Evolutionary conservation across 2,329 filamentous ascomycete genomes (phyloP).

Genomic region (Ceratocystis variospora): DNA sequence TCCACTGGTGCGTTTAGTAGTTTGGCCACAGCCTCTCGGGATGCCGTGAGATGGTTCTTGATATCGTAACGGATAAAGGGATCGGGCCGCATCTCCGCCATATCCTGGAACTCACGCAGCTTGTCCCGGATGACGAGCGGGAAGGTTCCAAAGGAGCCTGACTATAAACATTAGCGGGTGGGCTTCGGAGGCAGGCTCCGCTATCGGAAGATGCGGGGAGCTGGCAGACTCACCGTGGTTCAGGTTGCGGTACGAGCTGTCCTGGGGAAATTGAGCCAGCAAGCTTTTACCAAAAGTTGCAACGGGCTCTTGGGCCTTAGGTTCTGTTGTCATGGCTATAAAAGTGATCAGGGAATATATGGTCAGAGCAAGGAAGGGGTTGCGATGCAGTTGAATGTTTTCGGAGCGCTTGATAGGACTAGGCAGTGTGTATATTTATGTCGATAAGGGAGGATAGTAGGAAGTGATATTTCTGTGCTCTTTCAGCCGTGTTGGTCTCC

Average conservation of each 20-base stretch:
- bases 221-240: slow-evolving; percentile 52
- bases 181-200: not conserved
- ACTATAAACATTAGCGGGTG: slow-evolving; percentile 11
- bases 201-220: slow-evolving; percentile 1
- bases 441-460: no score
- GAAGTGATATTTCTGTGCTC: no score
- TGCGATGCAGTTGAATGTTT: no score
- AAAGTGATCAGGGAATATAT: not conserved
- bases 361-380: not conserved
- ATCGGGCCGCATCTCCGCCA: slow-evolving; percentile 56
- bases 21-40: slow-evolving; percentile 48
- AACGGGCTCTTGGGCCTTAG: slow-evolving; percentile 4
- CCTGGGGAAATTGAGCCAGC: slow-evolving; percentile 10
- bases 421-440: not conserved
- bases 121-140: slow-evolving; percentile 47
- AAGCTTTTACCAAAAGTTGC: slow-evolving; percentile 14
- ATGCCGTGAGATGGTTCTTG: slow-evolving; percentile 47
- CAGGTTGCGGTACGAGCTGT: slow-evolving; percentile 48
- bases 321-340: not conserved
- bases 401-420: not conserved
- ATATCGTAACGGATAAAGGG: slow-evolving; percentile 59
- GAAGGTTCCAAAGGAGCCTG: slow-evolving; percentile 68
- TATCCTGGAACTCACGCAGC: slow-evolving; percentile 51
- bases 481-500: no score
- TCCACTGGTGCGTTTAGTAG: slow-evolving; percentile 52